Percentiles rank a stretch among this genome's conserved stretches.
These are phyloP conservation scores for Vaccinium darrowii DNA, from an alignment of 148 eudicot species.

Conservation along the genomic window DNA sequence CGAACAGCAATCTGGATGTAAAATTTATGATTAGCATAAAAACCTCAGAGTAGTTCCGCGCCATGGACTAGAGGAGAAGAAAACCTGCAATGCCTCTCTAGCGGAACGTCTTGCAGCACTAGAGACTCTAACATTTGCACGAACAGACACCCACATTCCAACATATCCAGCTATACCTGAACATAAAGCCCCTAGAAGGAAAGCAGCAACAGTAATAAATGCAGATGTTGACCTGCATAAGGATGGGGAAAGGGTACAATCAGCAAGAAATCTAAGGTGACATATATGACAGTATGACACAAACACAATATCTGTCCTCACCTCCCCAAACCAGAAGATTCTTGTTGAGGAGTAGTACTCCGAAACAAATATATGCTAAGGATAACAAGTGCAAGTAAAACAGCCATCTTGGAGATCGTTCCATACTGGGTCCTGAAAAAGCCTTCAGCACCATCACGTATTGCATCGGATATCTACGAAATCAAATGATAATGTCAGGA, in stretches of 20 bases:
- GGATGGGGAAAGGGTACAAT: slow-evolving; percentile 1
- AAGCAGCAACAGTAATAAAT: slow-evolving; percentile 80
- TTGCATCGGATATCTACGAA: slow-evolving; percentile 94
- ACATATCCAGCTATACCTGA: slow-evolving; percentile 98
- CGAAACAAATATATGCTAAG: slow-evolving; percentile 85
- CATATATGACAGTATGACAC: neutral
- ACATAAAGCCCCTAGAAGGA: slow-evolving; percentile 94
- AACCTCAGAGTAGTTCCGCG: slow-evolving; percentile 14
- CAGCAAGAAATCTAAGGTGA: neutral
- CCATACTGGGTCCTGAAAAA: slow-evolving; percentile 97
- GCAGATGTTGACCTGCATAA: slow-evolving; percentile 82
- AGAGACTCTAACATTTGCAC: slow-evolving; percentile 96
- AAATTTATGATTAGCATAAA: slow-evolving; percentile 12
- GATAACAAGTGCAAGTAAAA: slow-evolving; percentile 76
- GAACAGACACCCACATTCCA: slow-evolving; percentile 99
- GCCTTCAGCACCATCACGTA: slow-evolving; percentile 99
- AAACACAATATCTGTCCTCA: slow-evolving; percentile 18
- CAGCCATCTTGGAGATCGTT: slow-evolving; percentile 94
- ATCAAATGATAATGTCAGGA: slow-evolving; percentile 30
- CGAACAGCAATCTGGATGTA: slow-evolving; percentile 86
- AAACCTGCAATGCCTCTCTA: slow-evolving; percentile 95
- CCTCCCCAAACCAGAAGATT: slow-evolving; percentile 93
- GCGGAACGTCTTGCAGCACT: slow-evolving; percentile 99
- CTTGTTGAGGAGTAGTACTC: slow-evolving; percentile 83
- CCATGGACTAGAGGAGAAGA: slow-evolving; percentile 18